These are phyloP conservation scores for Protomyces inundatus DNA, from an alignment of 1,139 yeast species.

Conservation along the genomic window DNA sequence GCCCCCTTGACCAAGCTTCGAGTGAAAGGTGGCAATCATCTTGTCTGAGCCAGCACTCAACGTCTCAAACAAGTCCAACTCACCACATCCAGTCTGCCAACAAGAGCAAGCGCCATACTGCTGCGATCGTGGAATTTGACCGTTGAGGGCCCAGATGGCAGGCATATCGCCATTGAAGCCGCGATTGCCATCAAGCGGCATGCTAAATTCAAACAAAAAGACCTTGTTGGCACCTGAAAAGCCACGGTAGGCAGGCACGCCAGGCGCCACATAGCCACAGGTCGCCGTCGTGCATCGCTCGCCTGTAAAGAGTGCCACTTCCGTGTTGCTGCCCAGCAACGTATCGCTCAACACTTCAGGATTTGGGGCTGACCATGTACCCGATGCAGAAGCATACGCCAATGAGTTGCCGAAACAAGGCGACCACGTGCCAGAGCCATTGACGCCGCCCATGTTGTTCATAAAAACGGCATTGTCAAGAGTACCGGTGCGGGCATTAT, in stretches of 20 bases:
- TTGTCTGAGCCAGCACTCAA: slow-evolving; percentile 65
- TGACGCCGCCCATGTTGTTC: slow-evolving; percentile 71
- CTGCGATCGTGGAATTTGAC: slow-evolving; percentile 86
- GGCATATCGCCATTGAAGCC: slow-evolving; percentile 75
- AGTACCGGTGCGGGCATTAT: slow-evolving; percentile 51
- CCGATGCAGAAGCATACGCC: slow-evolving; percentile 71
- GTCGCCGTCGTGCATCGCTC: slow-evolving; percentile 54
- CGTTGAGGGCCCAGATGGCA: slow-evolving; percentile 91
- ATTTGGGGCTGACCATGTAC: slow-evolving; percentile 57
- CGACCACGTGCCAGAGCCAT: slow-evolving; percentile 84
- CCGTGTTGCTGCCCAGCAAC: slow-evolving; percentile 65
- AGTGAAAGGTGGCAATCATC: slow-evolving; percentile 78
- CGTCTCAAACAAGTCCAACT: slow-evolving; percentile 85
- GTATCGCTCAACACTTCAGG: slow-evolving; percentile 60
- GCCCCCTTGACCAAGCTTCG: slow-evolving; percentile 75
- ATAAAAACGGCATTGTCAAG: slow-evolving; percentile 72
- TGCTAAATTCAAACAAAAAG: slow-evolving; percentile 81
- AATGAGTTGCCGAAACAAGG: slow-evolving; percentile 81
- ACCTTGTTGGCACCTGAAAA: slow-evolving; percentile 65
- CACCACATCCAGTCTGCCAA: slow-evolving; percentile 97
- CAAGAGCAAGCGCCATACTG: slow-evolving; percentile 78
- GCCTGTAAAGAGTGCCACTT: slow-evolving; percentile 72
- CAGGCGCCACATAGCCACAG: slow-evolving; percentile 84
- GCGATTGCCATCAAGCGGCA: slow-evolving; percentile 64
- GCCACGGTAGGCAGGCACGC: slow-evolving; percentile 89